Evolutionary conservation across 2,329 filamentous ascomycete genomes (phyloP).

Genomic region (Conoideocrella luteorostrata): DNA sequence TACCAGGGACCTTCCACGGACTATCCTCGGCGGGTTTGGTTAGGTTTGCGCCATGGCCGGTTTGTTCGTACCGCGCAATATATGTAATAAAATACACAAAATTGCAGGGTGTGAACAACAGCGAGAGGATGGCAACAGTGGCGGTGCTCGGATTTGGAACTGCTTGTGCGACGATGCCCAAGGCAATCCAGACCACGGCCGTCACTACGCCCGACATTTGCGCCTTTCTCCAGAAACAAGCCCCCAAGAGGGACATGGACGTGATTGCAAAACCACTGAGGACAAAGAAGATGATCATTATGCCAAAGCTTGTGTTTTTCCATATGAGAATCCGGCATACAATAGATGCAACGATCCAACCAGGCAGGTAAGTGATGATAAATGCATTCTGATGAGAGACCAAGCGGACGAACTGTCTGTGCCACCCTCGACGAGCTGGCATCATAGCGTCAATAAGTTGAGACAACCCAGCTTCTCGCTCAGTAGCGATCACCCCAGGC

Average conservation of each 20-base stretch:
- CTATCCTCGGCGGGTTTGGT: conserved; percentile 54
- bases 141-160: conserved; percentile 55
- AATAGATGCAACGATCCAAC: conserved; percentile 71
- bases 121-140: conserved; percentile 60
- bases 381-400: conserved; percentile 66
- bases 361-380: conserved; percentile 70
- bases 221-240: conserved; percentile 77
- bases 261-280: conserved; percentile 70
- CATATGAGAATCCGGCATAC: conserved; percentile 59
- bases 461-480: conserved; percentile 81
- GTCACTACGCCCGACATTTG: conserved; percentile 81
- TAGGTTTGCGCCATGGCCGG: conserved; percentile 55
- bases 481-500: conserved; percentile 76
- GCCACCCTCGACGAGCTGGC: conserved; percentile 66
- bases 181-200: conserved; percentile 63
- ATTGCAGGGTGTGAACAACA: conserved; percentile 82
- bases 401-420: conserved; percentile 47
- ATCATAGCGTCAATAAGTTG: conserved; percentile 90
- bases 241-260: conserved; percentile 75
- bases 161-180: conserved; percentile 79
- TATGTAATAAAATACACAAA: conserved; percentile 75
- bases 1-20: conserved; percentile 64
- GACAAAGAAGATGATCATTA: conserved; percentile 69
- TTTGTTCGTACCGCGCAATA: conserved; percentile 68
- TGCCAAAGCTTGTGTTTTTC: conserved; percentile 51